Base-by-base conservation (phyloP, 78 protist genomes). In the Protostelium mycophagum region DNA sequence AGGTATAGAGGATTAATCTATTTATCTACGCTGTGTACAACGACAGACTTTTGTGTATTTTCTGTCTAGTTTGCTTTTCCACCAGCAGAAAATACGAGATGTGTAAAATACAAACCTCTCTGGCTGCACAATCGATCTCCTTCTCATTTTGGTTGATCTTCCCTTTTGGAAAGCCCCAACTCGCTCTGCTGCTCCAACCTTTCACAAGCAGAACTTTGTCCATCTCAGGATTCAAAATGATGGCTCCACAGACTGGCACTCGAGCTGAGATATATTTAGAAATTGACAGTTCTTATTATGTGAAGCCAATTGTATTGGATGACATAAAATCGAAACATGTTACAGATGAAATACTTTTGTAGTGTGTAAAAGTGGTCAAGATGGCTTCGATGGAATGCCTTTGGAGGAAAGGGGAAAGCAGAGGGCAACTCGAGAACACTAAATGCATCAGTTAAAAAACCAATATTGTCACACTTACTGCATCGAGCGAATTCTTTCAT, bases 91-190 rank as follows among this genome's bases (percentile, higher is more conserved):
- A n/a, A n/a, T n/a, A n/a, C n/a, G n/a, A n/a, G n/a, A n/a, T n/a
- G n/a, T n/a, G n/a, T n/a, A n/a, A n/a, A n/a, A n/a, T n/a, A 25
- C 73, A 51, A 5, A 96, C 98, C 89, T 97, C 98, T 34, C 98
- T 85, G 9, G 93, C 89, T 9, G 98, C 98, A 63, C 98, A 97
- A 29, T 51, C 93, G 1, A 36, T 35, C 31, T 88, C 93, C 1
- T 83, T 34, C 83, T 97, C 98, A 84, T 90, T 92, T 16, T 93
- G 38, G 73, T 97, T 95, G 1, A 97, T 93, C 88, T 97, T 97
- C 28, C 98, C 98, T 38, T 93, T 94, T 28, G 98, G 98, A 36
- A 95, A 97, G 29, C 97, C 96, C 98, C 98, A 97, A 38, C 90
- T 85, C 73, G 63, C 85, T 35, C 88, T 38, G 31, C 88, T 84